Percentiles rank a stretch among this genome's conserved stretches.
Conservation (phyloP, 257 asterid species). For the Petunia secreta region DNA sequence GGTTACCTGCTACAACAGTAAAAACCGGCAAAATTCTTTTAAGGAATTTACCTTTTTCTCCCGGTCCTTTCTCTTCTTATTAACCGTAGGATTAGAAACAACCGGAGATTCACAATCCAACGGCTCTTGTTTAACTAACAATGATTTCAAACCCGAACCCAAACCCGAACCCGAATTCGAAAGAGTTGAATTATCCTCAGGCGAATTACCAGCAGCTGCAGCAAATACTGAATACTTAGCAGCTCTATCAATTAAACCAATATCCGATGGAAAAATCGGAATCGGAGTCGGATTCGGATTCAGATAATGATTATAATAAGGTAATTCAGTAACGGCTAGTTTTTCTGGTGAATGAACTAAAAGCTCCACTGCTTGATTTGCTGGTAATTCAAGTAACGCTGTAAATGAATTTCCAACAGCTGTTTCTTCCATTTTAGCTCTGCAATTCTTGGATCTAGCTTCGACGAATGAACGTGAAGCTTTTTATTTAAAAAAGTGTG, state of each 20-base stretch:
- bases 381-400: slow-evolving; percentile 85
- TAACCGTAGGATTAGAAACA: slow-evolving; percentile 47
- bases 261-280: slow-evolving; percentile 64
- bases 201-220: slow-evolving; percentile 40
- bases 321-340: too few species aligned
- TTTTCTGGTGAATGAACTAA: slow-evolving; percentile 49
- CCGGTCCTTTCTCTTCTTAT: slow-evolving; percentile 73
- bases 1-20: too few species aligned
- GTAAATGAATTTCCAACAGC: slow-evolving; percentile 69
- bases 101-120: slow-evolving; percentile 64
- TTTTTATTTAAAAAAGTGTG: background rate
- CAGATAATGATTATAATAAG: background rate
- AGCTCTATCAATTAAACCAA: slow-evolving; percentile 65
- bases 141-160: slow-evolving; percentile 39
- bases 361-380: slow-evolving; percentile 90
- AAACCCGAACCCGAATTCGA: slow-evolving; percentile 28
- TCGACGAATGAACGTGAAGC: slow-evolving; percentile 13
- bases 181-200: slow-evolving; percentile 35
- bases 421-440: slow-evolving; percentile 36
- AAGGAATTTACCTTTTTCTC: slow-evolving; percentile 68
- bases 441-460: slow-evolving; percentile 59
- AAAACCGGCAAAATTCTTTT: too few species aligned
- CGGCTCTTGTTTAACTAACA: slow-evolving; percentile 72
- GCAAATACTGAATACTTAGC: slow-evolving; percentile 70
- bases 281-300: slow-evolving; percentile 45